Conservation (phyloP, 2,329 filamentous ascomycete species). For the Teratosphaeria zuluensis region DNA sequence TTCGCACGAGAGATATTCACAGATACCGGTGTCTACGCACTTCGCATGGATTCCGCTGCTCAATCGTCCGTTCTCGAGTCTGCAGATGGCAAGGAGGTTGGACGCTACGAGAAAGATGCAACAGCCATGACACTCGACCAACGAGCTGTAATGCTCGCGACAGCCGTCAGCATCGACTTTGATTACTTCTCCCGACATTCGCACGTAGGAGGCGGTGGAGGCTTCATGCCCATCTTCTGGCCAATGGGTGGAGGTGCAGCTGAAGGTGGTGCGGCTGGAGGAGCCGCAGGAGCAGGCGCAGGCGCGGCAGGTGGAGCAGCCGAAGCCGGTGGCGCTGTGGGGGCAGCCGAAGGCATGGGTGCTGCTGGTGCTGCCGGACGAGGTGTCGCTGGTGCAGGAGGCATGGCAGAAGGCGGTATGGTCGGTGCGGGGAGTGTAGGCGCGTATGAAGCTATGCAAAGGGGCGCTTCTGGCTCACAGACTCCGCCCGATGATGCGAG, state of each 20-base stretch:
- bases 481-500: constrained; percentile 20
- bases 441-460: constrained; percentile 54
- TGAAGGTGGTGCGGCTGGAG: constrained; percentile 28
- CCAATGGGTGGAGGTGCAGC: constrained; percentile 29
- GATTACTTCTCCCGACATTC: constrained; percentile 59
- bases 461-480: constrained; percentile 32
- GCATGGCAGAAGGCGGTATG: constrained; percentile 26
- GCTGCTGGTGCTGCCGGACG: constrained; percentile 11
- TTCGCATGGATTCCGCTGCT: constrained; percentile 54
- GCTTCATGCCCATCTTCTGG: constrained; percentile 46
- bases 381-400: constrained; percentile 30
- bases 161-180: constrained; percentile 55
- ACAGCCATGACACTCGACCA: constrained; percentile 56
- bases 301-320: constrained; percentile 30
- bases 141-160: constrained; percentile 56
- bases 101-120: constrained; percentile 15
- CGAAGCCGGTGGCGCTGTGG: constrained; percentile 29
- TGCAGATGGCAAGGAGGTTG: constrained; percentile 17
- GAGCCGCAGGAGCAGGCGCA: constrained; percentile 25
- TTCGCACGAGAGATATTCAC: constrained; percentile 57
- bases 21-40: constrained; percentile 54
- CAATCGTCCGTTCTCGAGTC: constrained; percentile 24
- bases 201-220: constrained; percentile 31
- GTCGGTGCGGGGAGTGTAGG: constrained; percentile 49
- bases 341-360: constrained; percentile 27